A percentile compares a stretch with the other conserved stretches of the same genome.
These are phyloP conservation scores for Papiliotrema fonsecae DNA, from an alignment of 1,284 basidiomycete species.

Conservation along the genomic window DNA sequence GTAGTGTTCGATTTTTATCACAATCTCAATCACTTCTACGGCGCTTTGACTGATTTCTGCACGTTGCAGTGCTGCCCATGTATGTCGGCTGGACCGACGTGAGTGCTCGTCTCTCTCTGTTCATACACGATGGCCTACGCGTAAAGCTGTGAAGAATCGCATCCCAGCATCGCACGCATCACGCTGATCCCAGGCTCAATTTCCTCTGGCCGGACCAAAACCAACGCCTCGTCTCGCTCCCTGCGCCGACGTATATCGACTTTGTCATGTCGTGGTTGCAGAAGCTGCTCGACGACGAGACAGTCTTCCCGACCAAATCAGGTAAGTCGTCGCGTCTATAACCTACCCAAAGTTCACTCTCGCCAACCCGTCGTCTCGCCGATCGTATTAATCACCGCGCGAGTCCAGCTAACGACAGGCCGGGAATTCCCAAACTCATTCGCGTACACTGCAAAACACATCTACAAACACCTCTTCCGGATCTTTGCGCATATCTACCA, in stretches of 20 bases:
- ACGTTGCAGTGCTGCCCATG: constrained; percentile 82
- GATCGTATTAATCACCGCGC: neutral
- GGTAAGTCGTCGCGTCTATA: constrained; percentile 55
- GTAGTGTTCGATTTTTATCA: constrained; percentile 92
- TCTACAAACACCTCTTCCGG: constrained; percentile 92
- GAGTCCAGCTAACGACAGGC: constrained; percentile 51
- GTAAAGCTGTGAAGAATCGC: neutral
- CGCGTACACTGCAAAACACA: constrained; percentile 88
- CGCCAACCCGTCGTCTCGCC: too few relatives aligned
- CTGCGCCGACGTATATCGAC: constrained; percentile 96
- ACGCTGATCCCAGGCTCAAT: constrained; percentile 62
- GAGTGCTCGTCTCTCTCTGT: constrained; percentile 41
- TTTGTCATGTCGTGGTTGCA: constrained; percentile 99
- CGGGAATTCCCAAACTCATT: constrained; percentile 86
- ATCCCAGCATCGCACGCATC: neutral
- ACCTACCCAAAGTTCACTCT: neutral
- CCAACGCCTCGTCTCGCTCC: constrained; percentile 85
- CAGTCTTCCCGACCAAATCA: constrained; percentile 90
- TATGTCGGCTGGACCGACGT: constrained; percentile 90
- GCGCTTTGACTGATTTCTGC: constrained; percentile 90
- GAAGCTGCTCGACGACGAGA: constrained; percentile 87
- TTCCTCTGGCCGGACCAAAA: constrained; percentile 98
- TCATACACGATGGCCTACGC: neutral
- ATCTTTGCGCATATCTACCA: constrained; percentile 98
- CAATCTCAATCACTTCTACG: constrained; percentile 96